A percentile compares a stretch with the other conserved stretches of the same genome.
phyloP scores from a whole-genome alignment of 106 monocot genomes.

The Dendrobium catenatum region DNA sequence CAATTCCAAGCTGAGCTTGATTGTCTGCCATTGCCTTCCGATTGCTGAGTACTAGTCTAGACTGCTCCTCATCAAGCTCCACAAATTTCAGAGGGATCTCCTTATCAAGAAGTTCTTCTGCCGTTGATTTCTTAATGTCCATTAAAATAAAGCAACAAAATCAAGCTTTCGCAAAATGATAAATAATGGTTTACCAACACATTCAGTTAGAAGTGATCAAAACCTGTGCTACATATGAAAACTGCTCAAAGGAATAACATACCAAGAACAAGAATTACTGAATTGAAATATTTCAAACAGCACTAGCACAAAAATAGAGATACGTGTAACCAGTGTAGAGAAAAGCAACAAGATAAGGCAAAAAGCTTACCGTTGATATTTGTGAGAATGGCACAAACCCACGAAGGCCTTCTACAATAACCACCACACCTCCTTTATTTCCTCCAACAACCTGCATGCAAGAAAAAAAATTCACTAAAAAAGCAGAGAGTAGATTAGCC shows the following conservation, averaged over 20 bases:
- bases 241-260: neutral
- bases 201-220: neutral
- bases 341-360: neutral
- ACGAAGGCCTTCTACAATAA: constrained; percentile 79
- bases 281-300: neutral
- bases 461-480: neutral
- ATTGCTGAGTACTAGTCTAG: constrained; percentile 89
- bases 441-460: constrained; percentile 65
- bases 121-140: constrained; percentile 56
- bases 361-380: constrained; percentile 55
- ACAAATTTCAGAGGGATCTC: constrained; percentile 87
- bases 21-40: constrained; percentile 87
- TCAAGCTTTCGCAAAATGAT: neutral
- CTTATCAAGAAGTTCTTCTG: constrained; percentile 75
- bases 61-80: constrained; percentile 86
- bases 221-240: neutral
- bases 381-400: constrained; percentile 97
- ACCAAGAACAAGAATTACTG: neutral
- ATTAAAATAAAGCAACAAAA: neutral
- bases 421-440: constrained; percentile 91
- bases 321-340: neutral
- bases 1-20: constrained; percentile 94
- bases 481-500: neutral
- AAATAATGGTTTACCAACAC: neutral
- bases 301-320: neutral